Evolutionary conservation across 1,284 basidiomycete genomes (phyloP), one percentile per base, ranked within the genome.

Genomic region (Pseudozyma sp.): DNA sequence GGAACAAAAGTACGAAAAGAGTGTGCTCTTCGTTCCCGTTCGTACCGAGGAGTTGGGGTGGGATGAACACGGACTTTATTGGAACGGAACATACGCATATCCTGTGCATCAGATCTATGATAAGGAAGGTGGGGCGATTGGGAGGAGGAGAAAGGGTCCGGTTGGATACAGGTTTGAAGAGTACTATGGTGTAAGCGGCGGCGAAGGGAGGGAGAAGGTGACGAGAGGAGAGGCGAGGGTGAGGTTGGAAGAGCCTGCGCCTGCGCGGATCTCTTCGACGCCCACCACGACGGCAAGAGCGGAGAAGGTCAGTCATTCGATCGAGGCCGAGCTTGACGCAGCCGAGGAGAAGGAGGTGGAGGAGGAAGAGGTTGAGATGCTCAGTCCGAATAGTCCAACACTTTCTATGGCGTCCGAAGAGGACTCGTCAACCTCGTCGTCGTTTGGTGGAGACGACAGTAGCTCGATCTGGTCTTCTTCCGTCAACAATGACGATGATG

Each of bases 41-140:
- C 61, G 68, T 42, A 82, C 80, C 40, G 80, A 78, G 36, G 80
- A 81, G 52, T 67, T 82, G 19, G 77, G 79, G 5, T 82, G 80
- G 80, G 80, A 81, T 31, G 75, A 79, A 45, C 67, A 69, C 50
- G 80, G 80, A 6, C 59, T 82, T n/a, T 81, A 76, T 58, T 82
- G 80, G 80, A 71, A 71, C 42, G 77, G 77, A 31, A 76, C 73
- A 9, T 82, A 77, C 50, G 73, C 65, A 13, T 82, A 82, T 43
- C 79, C 77, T 2, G 53, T 72, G 1, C 69, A 76, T 31, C 50
- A 68, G 55, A 72, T 76, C 66, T 76, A 76, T 40, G 48, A 70
- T 21, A 59, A 60, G 35, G 65, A 76, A 19, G 74, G 74, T 5
- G 36, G 38, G 4, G 45, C 70, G 16, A 76, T 76, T 48, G 74